Evolutionary conservation across 257 asterid genomes (phyloP), one percentile per base, ranked within the genome.

Genomic region (Solanum chiquidenum): DNA sequence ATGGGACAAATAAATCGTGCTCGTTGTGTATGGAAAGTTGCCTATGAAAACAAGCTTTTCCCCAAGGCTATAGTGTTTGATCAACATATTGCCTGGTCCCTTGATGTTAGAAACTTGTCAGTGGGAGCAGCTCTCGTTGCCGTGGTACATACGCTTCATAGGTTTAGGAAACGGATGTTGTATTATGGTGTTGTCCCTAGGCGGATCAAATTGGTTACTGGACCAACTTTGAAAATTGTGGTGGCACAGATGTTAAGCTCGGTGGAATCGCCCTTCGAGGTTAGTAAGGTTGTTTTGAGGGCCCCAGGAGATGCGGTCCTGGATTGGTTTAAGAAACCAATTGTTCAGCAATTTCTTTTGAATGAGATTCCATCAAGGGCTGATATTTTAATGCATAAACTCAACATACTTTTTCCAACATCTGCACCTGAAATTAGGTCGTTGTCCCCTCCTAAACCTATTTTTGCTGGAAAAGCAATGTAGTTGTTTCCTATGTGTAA

Each of bases 1-100:
- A 96, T 96, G 99, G 99, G 99, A 76, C 99, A 97, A 88, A 94
- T 97, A 72, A 97, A 97, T 60, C 98, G 99, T 49, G 99, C 99
- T 72, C 94, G 99, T n/a, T 97, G 99, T 89, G 96, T 96, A 55
- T 97, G 99, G 99, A 96, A 97, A 92, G 99, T 97, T 55, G 94
- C 99, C 9, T 97, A 97, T 42, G 99, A 97, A 90, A 95, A 95
- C 90, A 97, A 95, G 92, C 96, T 97, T 49, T 97, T 97, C 85
- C 98, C 99, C 5, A 97, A 97, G 92, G 99, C 99, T 5, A 96
- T 97, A 72, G 99, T 97, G 83, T 97, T 97, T 88, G 99, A 97
- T 93, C 99, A 97, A 87, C 99, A 96, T 90, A 94, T 95, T 85
- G 98, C 99, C 16, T 96, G 99, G 99, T 97, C 99, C 68, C 97